A percentile compares a stretch with the other conserved stretches of the same genome.
Evolutionary conservation across 2,329 filamentous ascomycete genomes (phyloP).

Genomic region (Periconia sp.): DNA sequence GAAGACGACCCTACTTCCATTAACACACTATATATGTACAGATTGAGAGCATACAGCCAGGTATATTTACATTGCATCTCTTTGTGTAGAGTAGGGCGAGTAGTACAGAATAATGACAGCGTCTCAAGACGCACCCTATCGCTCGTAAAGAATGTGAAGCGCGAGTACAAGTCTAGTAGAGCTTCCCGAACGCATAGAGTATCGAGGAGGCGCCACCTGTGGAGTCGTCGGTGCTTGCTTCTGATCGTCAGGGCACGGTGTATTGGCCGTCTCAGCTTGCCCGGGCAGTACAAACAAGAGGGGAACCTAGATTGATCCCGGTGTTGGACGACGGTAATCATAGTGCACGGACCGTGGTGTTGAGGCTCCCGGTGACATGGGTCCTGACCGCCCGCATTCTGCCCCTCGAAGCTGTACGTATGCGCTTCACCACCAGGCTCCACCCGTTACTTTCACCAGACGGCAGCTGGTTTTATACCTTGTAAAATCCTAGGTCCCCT

Average conservation of each 20-base stretch:
- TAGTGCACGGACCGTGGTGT: constrained; percentile 8
- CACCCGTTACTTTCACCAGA: constrained; percentile 7
- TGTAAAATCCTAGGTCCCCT: constrained; percentile 7
- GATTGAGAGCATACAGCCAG: not conserved
- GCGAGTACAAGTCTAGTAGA: too few species aligned
- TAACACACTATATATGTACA: constrained; percentile 9
- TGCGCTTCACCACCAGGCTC: constrained; percentile 18
- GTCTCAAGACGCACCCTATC: not conserved
- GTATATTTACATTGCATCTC: not conserved
- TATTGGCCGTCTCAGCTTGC: not conserved
- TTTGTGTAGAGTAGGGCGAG: too few species aligned
- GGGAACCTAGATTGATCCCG: not conserved
- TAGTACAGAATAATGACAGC: not conserved
- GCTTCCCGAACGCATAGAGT: not conserved
- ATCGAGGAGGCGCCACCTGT: too few species aligned
- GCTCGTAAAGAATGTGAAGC: too few species aligned
- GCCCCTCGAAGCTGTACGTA: constrained; percentile 22
- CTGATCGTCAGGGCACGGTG: not conserved
- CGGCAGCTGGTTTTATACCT: too few species aligned
- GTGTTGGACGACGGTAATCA: not conserved
- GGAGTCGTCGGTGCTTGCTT: not conserved
- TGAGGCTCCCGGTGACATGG: constrained; percentile 4
- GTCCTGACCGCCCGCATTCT: constrained; percentile 18
- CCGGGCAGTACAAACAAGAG: not conserved
- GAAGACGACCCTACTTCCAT: constrained; percentile 80